A percentile compares a stretch with the other conserved stretches of the same genome.
Evolutionary conservation across 2,329 filamentous ascomycete species (phyloP).

Genomic region (Stachybotrys chlorohalonatus): DNA sequence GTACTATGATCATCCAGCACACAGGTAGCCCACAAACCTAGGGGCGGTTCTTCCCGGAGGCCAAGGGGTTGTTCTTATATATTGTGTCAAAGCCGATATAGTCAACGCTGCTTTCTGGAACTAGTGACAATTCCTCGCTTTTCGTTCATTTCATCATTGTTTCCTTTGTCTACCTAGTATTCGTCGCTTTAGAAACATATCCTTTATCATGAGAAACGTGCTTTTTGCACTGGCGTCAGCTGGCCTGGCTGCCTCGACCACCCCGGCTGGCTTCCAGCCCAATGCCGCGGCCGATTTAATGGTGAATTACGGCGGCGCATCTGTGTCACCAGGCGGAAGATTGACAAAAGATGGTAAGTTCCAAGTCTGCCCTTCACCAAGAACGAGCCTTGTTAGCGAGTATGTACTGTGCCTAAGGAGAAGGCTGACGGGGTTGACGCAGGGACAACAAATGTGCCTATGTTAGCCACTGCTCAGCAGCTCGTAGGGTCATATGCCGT

Average conservation of each 20-base stretch:
- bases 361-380: background rate
- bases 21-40: background rate
- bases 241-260: background rate
- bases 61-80: too few relatives aligned
- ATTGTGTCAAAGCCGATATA: too few relatives aligned
- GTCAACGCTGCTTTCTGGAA: too few relatives aligned
- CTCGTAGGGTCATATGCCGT: background rate
- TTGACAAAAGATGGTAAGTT: background rate
- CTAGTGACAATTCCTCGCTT: too few relatives aligned
- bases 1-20: background rate
- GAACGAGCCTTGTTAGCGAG: background rate
- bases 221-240: background rate
- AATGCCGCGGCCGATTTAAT: background rate
- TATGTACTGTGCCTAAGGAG: too few relatives aligned
- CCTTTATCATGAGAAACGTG: background rate
- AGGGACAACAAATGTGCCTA: background rate
- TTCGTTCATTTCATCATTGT: background rate
- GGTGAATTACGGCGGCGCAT: background rate
- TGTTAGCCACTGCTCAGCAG: background rate
- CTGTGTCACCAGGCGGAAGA: background rate
- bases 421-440: background rate
- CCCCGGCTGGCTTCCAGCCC: background rate
- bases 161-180: background rate
- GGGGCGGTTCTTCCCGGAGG: too few relatives aligned
- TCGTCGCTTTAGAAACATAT: background rate